These are phyloP conservation scores for Plasmodium cynomolgi DNA, from an alignment of 169 alveolate genomes.

Conservation along the genomic window DNA sequence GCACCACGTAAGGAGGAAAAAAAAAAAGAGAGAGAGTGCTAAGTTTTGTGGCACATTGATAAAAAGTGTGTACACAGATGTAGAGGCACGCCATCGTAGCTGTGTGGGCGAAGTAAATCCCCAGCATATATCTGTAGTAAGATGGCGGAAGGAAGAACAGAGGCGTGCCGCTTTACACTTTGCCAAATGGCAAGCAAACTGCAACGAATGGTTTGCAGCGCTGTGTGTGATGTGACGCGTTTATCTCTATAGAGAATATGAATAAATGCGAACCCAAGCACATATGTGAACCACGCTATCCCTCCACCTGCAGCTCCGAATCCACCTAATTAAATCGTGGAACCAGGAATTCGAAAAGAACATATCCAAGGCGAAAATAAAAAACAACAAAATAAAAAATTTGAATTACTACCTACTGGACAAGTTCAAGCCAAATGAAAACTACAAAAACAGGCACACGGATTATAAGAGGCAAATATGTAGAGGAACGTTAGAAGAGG, in stretches of 20 bases:
- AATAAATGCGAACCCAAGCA: not conserved
- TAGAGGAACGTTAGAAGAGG: constrained; percentile 90
- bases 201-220: not conserved
- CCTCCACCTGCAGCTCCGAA: constrained; percentile 63
- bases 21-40: not conserved
- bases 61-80: not conserved
- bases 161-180: not conserved
- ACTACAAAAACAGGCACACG: constrained; percentile 82
- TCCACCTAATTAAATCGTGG: constrained; percentile 84
- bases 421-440: constrained; percentile 84
- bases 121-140: not conserved
- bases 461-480: constrained; percentile 89
- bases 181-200: not conserved
- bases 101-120: not conserved
- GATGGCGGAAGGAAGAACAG: not conserved
- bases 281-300: not conserved
- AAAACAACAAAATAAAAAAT: constrained; percentile 82
- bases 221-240: not conserved
- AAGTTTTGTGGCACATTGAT: not conserved
- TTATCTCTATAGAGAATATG: not conserved
- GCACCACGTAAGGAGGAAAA: constrained; percentile 77
- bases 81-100: not conserved
- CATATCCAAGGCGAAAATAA: constrained; percentile 76
- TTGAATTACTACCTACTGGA: constrained; percentile 84
- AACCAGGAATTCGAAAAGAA: constrained; percentile 80